Evolutionary conservation across 1,139 yeast genomes (phyloP), one percentile per base, ranked within the genome.

Genomic region (Kodamaea suecica): DNA sequence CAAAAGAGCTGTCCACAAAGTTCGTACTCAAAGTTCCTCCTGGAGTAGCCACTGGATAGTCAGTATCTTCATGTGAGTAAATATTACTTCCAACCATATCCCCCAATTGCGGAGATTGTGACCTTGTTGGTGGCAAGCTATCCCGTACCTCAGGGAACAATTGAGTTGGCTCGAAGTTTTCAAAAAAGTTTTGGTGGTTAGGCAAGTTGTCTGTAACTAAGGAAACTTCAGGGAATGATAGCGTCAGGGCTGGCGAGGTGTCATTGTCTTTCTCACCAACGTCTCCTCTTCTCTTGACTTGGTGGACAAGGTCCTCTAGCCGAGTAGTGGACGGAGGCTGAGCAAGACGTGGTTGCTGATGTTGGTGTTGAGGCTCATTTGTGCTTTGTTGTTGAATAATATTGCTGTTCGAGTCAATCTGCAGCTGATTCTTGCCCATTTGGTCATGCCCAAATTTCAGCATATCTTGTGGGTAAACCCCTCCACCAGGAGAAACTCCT

Each of bases 151-250:
- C 66, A 11, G 76, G 76, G 43, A 72, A 72, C 48, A 72, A 63
- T 44, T 72, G 76, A 1, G 73, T 63, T 9, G 76, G 76, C 41
- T 70, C 73, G 45, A 70, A 70, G 47, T 69, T 69, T 33, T 68
- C 73, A 44, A 67, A 62, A 45, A 70, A 70, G 38, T 63, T 63
- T 31, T 56, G 62, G 39, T 61, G 63, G 13, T 66, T 54, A 5
- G 72, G 72, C 42, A 67, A 49, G 30, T 54, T 61, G 41, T 70
- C 76, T 1, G 76, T 70, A 5, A 70, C 76, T 47, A 70, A 58
- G 3, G 70, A 63, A 24, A 70, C 66, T 34, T 69, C 74, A 0
- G 74, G 74, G 53, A 70, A 68, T 10, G 73, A 65, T 27, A 58
- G 59, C 5, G 57, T 52, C 6, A 71, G 61, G n/a, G 70, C 61